Conservation (phyloP, 169 alveolate species). For the Plasmodium cynomolgi region DNA sequence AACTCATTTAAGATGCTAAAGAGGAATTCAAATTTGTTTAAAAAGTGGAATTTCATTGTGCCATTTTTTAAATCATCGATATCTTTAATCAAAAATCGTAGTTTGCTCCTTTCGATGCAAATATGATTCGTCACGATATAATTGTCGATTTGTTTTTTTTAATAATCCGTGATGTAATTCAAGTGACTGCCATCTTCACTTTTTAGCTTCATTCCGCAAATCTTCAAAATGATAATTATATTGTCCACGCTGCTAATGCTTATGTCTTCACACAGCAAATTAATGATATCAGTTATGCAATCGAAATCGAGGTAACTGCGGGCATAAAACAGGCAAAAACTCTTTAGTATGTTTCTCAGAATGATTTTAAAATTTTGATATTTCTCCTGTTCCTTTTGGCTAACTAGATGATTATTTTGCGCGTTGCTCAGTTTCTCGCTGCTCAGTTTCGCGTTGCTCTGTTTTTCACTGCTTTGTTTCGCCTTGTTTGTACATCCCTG, state of each 20-base stretch:
- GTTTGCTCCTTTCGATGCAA: constrained; percentile 42
- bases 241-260: constrained; percentile 71
- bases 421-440: background rate
- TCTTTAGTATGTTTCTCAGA: constrained; percentile 43
- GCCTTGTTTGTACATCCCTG: background rate
- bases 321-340: constrained; percentile 64
- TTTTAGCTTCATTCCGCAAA: constrained; percentile 59
- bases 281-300: constrained; percentile 58
- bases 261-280: constrained; percentile 60
- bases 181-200: constrained; percentile 54
- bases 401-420: background rate
- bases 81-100: constrained; percentile 67
- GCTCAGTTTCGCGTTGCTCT: background rate
- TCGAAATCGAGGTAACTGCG: constrained; percentile 60
- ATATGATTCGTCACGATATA: constrained; percentile 26
- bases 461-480: background rate
- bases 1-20: constrained; percentile 47
- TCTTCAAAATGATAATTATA: constrained; percentile 65
- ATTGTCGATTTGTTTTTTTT: constrained; percentile 52
- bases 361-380: constrained; percentile 53
- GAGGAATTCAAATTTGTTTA: constrained; percentile 62
- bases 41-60: constrained; percentile 73
- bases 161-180: constrained; percentile 39
- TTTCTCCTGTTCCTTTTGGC: constrained; percentile 40
- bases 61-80: constrained; percentile 73